Conservation (phyloP, 768 basidiomycete genomes). For the Mycena galericulata region DNA sequence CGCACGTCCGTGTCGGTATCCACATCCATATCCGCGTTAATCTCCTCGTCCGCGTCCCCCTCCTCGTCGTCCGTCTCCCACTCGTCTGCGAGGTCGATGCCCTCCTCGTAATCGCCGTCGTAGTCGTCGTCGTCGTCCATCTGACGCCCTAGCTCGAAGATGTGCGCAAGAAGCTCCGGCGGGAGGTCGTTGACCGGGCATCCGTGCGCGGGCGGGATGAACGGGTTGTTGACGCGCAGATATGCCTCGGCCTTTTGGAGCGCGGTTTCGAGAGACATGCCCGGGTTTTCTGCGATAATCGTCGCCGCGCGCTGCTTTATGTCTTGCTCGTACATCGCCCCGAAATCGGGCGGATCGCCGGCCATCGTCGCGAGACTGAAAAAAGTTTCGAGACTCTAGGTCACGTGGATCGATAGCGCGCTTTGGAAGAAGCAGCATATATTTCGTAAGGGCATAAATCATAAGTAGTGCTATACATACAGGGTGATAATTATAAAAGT, state of each 20-base stretch:
- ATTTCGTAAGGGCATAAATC: too few relatives aligned
- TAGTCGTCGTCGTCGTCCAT: conserved; percentile 51
- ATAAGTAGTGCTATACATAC: not conserved
- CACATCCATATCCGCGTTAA: conserved; percentile 34
- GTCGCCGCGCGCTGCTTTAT: conserved; percentile 20
- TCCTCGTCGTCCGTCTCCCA: conserved; percentile 50
- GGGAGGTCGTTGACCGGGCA: conserved; percentile 68
- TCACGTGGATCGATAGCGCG: too few relatives aligned
- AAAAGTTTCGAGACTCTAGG: too few relatives aligned
- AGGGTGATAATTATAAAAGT: not conserved
- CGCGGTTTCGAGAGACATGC: conserved; percentile 45
- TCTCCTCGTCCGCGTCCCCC: conserved; percentile 41
- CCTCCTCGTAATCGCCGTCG: conserved; percentile 48
- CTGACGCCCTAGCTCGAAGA: conserved; percentile 61
- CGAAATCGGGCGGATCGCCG: conserved; percentile 25
- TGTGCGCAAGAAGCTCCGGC: conserved; percentile 66
- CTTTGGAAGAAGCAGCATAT: too few relatives aligned
- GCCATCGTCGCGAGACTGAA: conserved; percentile 8
- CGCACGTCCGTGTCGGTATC: conserved; percentile 24
- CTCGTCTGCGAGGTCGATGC: conserved; percentile 45
- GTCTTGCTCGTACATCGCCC: conserved; percentile 2
- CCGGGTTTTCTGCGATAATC: conserved; percentile 40
- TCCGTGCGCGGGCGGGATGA: conserved; percentile 55
- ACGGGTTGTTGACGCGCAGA: conserved; percentile 61
- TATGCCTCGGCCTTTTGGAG: conserved; percentile 48